A percentile compares a stretch with the other conserved stretches of the same genome.
Evolutionary conservation across 768 basidiomycete species (phyloP).

Genomic region (Neoboletus subvelutipes): DNA sequence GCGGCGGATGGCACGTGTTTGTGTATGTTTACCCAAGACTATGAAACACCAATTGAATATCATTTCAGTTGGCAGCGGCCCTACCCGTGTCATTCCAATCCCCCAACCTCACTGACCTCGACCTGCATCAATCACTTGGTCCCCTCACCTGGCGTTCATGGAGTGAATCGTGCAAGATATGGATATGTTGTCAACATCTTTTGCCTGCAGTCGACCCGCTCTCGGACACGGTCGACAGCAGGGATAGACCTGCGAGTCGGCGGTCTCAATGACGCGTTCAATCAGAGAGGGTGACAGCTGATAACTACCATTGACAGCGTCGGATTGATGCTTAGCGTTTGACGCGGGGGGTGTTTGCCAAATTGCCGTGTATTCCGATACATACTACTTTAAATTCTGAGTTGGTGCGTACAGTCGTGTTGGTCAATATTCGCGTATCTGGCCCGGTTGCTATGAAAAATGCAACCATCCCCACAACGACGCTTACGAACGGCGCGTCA

Average conservation of each 20-base stretch:
- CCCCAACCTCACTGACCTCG: not conserved
- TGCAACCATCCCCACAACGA: not conserved
- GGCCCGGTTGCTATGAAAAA: not conserved
- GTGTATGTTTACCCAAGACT: slow-evolving; percentile 10
- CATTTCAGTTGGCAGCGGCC: not conserved
- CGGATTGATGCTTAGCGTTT: not conserved
- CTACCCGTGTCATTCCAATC: not conserved
- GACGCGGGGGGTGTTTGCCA: not conserved
- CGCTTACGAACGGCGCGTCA: not conserved
- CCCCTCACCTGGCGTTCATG: not conserved
- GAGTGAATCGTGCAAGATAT: not conserved
- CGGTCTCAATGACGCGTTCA: not conserved
- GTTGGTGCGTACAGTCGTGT: not conserved
- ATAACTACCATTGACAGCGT: not conserved
- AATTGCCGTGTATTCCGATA: not conserved
- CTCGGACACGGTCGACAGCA: not conserved
- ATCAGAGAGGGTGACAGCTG: not conserved
- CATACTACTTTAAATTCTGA: not conserved
- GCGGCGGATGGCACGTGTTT: slow-evolving; percentile 9
- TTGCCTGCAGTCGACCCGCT: not conserved
- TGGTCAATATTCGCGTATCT: not conserved
- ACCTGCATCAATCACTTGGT: not conserved
- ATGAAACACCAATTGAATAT: too few species aligned
- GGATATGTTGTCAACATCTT: not conserved
- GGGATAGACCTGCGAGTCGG: not conserved